Conservation (phyloP, 345 rosid genomes). For the Erucastrum elatum region DNA sequence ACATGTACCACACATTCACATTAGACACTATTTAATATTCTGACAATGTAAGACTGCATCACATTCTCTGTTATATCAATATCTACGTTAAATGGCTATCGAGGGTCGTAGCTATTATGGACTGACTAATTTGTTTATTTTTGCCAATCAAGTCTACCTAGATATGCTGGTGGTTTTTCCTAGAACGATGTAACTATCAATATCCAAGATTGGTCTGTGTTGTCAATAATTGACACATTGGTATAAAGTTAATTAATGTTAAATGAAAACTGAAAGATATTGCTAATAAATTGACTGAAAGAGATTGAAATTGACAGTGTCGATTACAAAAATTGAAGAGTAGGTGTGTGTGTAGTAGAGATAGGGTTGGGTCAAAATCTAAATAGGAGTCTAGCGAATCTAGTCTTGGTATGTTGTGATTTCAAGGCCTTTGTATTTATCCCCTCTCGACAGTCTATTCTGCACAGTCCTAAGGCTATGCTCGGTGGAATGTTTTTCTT, state of each 20-base stretch:
- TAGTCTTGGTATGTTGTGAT: constrained; percentile 24
- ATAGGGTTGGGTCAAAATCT: constrained; percentile 37
- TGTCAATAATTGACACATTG: background rate
- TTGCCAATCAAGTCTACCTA: background rate
- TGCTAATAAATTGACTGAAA: constrained; percentile 26
- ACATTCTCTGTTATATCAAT: constrained; percentile 29
- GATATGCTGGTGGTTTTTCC: background rate
- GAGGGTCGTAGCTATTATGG: background rate
- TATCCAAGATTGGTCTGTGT: background rate
- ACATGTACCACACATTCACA: background rate
- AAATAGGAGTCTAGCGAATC: constrained; percentile 28
- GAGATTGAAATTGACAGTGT: constrained; percentile 22
- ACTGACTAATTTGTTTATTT: background rate
- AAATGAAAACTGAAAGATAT: background rate
- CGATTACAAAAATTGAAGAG: constrained; percentile 28
- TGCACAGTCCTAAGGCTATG: constrained; percentile 25
- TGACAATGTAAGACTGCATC: constrained; percentile 39
- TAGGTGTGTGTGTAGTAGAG: constrained; percentile 15
- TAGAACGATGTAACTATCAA: background rate
- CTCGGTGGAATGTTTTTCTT: constrained; percentile 23
- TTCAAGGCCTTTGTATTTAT: background rate
- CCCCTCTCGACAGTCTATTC: constrained; percentile 14
- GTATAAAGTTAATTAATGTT: background rate
- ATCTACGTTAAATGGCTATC: background rate
- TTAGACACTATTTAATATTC: constrained; percentile 1